These are phyloP conservation scores for Pyrus bretschneideri DNA, from an alignment of 306 rosid species.

Conservation along the genomic window DNA sequence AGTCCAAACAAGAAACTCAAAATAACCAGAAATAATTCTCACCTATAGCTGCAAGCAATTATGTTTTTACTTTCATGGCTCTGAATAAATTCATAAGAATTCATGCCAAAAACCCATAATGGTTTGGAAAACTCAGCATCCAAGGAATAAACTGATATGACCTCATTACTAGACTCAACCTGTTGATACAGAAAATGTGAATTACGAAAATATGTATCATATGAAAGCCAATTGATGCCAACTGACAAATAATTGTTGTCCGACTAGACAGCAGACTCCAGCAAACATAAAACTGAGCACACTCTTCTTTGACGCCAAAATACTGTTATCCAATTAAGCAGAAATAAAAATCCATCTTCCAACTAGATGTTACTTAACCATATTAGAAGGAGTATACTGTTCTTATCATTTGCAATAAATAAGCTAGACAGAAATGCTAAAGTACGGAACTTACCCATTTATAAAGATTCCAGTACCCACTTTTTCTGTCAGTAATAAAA, in stretches of 20 bases:
- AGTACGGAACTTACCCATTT: slow-evolving; percentile 67
- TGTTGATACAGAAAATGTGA: slow-evolving; percentile 28
- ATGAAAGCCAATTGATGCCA: background rate
- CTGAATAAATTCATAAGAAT: slow-evolving; percentile 68
- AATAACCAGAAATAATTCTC: background rate
- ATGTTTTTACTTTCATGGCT: slow-evolving; percentile 31
- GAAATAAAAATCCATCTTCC: background rate
- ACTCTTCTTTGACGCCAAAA: background rate
- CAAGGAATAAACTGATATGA: slow-evolving; percentile 53
- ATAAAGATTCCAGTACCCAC: slow-evolving; percentile 91
- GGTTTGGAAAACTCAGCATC: slow-evolving; percentile 87
- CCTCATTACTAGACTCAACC: slow-evolving; percentile 75
- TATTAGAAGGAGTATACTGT: background rate
- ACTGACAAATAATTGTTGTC: background rate
- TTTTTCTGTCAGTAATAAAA: slow-evolving; percentile 70
- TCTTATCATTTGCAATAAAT: slow-evolving; percentile 3
- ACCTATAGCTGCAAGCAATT: slow-evolving; percentile 91
- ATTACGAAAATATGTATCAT: background rate
- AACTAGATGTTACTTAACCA: background rate
- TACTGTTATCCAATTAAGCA: background rate
- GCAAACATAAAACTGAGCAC: background rate
- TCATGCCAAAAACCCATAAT: slow-evolving; percentile 66
- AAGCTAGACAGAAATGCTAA: background rate
- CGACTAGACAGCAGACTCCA: slow-evolving; percentile 10
- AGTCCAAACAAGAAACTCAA: slow-evolving; percentile 1